Evolutionary conservation across 2,329 filamentous ascomycete species (phyloP).

Genomic region (Neospermospora avenae): DNA sequence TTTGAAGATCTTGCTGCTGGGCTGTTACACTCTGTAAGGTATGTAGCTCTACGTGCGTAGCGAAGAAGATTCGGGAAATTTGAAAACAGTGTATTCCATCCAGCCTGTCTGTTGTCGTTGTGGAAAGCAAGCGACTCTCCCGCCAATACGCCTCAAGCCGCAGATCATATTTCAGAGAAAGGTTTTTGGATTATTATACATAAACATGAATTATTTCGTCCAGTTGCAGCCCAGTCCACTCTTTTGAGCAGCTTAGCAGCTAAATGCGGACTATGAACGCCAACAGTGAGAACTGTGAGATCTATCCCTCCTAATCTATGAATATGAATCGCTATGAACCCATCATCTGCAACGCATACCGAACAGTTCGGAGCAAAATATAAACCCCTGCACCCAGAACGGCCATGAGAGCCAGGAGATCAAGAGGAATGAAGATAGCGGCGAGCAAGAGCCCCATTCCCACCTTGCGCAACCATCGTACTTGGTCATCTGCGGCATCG

Average conservation of each 20-base stretch:
- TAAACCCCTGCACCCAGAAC: slow-evolving; percentile 27
- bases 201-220: slow-evolving; percentile 9
- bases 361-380: slow-evolving; percentile 27
- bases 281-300: slow-evolving; percentile 18
- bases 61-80: no score
- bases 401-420: slow-evolving; percentile 30
- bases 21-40: no score
- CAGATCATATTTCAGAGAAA: no score
- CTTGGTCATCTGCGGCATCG: slow-evolving; percentile 19
- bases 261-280: slow-evolving; percentile 9
- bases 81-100: no score
- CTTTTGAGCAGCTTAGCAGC: no score
- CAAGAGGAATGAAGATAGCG: slow-evolving; percentile 33
- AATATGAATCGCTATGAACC: slow-evolving; percentile 17
- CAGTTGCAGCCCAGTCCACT: slow-evolving; percentile 11
- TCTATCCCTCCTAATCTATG: slow-evolving; percentile 31
- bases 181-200: slow-evolving; percentile 4
- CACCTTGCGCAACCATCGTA: slow-evolving; percentile 28
- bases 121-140: no score
- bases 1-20: no score
- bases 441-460: slow-evolving; percentile 32
- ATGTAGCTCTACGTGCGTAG: background rate
- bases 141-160: no score
- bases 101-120: no score
- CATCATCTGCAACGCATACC: slow-evolving; percentile 24